phyloP scores from a whole-genome alignment of 768 basidiomycete species.

The Leucosporidium scottii region DNA sequence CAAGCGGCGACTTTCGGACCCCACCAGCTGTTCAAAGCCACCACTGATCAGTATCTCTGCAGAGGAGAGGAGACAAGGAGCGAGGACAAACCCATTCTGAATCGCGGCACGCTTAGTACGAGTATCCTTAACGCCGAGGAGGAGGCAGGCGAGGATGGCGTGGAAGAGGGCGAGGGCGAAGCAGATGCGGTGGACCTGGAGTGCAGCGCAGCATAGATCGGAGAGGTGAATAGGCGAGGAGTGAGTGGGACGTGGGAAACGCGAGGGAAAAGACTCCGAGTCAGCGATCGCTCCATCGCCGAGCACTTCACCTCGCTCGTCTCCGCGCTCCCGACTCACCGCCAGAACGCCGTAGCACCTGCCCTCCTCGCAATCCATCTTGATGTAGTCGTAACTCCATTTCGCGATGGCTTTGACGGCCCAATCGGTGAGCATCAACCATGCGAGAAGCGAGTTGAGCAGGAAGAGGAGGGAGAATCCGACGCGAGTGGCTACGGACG shows the following conservation, averaged over 20 bases:
- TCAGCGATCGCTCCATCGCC: too few relatives aligned
- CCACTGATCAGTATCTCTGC: neutral
- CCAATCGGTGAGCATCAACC: slow-evolving; percentile 87
- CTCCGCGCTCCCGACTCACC: slow-evolving; percentile 48
- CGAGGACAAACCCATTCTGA: slow-evolving; percentile 77
- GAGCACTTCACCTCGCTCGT: neutral
- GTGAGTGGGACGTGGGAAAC: too few relatives aligned
- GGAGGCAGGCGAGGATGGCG: slow-evolving; percentile 63
- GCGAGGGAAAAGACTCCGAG: too few relatives aligned
- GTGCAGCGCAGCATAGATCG: too few relatives aligned
- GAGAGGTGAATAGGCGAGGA: neutral
- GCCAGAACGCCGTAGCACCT: slow-evolving; percentile 96
- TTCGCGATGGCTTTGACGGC: slow-evolving; percentile 81
- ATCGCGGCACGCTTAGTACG: slow-evolving; percentile 86
- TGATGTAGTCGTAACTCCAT: slow-evolving; percentile 92
- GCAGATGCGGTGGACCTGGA: slow-evolving; percentile 78
- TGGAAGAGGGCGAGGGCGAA: slow-evolving; percentile 90
- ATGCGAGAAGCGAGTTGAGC: slow-evolving; percentile 89
- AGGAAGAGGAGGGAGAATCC: slow-evolving; percentile 76
- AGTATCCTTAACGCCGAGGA: slow-evolving; percentile 84
- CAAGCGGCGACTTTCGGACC: slow-evolving; percentile 90
- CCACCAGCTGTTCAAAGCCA: slow-evolving; percentile 71
- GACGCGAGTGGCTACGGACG: slow-evolving; percentile 65
- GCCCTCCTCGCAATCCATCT: slow-evolving; percentile 89
- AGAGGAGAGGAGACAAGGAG: neutral